Percentiles rank a stretch among this genome's conserved stretches.
phyloP scores from a whole-genome alignment of 257 asterid genomes.

The Ajuga chamaepitys region DNA sequence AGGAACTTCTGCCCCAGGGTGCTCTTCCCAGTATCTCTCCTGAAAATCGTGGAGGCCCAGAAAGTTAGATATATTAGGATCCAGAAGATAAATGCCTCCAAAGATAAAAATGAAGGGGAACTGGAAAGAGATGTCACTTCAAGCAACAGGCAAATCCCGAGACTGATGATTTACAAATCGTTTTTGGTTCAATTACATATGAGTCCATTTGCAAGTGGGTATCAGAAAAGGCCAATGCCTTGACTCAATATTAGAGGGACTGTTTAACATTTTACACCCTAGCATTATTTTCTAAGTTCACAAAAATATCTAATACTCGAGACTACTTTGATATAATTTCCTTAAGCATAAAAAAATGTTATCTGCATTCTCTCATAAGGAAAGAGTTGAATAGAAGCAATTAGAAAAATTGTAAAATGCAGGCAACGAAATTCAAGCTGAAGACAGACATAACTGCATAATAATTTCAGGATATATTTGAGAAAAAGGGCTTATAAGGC shows the following conservation, averaged over 20 bases:
- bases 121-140: no score
- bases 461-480: not conserved
- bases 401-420: not conserved
- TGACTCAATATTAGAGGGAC: not conserved
- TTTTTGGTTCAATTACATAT: no score
- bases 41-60: slow-evolving; percentile 9
- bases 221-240: not conserved
- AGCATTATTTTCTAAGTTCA: not conserved
- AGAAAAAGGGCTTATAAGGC: not conserved
- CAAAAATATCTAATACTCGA: not conserved
- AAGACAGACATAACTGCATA: not conserved
- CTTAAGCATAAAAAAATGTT: not conserved
- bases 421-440: not conserved
- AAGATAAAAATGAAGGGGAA: not conserved
- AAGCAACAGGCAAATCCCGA: no score
- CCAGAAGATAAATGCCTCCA: not conserved
- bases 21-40: slow-evolving; percentile 93
- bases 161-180: no score
- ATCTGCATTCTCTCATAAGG: not conserved
- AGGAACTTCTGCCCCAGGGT: slow-evolving; percentile 82
- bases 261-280: not conserved
- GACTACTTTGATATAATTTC: not conserved
- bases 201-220: not conserved
- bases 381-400: not conserved
- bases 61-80: not conserved